These are phyloP conservation scores for Cercospora canescens DNA, from an alignment of 2,329 filamentous ascomycete species.

Conservation along the genomic window DNA sequence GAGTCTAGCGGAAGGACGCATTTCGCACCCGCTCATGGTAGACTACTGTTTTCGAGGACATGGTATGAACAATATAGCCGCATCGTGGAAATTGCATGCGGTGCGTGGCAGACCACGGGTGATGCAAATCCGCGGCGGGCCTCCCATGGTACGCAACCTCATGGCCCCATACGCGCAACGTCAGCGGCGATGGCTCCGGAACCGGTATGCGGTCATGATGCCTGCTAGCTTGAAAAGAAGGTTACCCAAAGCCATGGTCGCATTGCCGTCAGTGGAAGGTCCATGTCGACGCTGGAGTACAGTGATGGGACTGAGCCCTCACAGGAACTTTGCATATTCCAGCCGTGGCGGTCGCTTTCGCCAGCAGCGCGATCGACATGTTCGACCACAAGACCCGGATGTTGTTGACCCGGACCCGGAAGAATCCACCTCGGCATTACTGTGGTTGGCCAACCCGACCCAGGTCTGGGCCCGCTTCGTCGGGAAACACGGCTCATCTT, in stretches of 20 bases:
- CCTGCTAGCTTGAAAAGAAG: background rate
- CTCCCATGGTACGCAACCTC: slow-evolving; percentile 1
- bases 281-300: no score
- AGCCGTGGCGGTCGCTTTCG: no score
- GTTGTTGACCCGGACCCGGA: background rate
- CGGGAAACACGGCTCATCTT: background rate
- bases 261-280: background rate
- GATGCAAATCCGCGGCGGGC: background rate
- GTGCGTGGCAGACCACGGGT: background rate
- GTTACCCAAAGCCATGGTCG: background rate
- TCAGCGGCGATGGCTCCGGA: background rate
- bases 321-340: no score
- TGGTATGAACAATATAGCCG: slow-evolving; percentile 6
- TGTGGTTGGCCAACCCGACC: background rate
- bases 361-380: background rate
- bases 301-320: no score
- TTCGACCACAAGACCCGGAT: background rate
- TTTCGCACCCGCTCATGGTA: background rate
- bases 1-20: slow-evolving; percentile 2
- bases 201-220: slow-evolving; percentile 3
- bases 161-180: slow-evolving; percentile 2
- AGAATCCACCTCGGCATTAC: background rate
- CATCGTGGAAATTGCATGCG: slow-evolving; percentile 1
- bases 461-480: background rate
- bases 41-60: slow-evolving; percentile 1